Evolutionary conservation across 805 yeast genomes (phyloP), one percentile per base, ranked within the genome.

Genomic region (Metschnikowia lachancei): DNA sequence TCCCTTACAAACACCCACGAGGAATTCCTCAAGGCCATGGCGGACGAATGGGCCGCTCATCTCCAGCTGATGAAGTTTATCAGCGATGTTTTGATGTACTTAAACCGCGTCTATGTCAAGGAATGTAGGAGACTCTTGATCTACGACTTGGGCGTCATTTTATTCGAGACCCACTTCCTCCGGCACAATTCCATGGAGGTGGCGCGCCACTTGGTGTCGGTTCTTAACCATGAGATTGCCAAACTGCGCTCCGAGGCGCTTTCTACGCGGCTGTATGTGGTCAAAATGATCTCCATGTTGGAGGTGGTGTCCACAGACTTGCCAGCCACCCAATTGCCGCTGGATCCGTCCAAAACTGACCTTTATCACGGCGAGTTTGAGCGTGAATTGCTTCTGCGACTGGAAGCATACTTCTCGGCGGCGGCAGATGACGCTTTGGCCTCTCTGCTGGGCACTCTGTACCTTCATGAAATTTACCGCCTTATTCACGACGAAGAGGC

Each of bases 21-120:
- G 45, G 67, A 61, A 18, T 66, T 74, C 36, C 56, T 78, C 51
- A 64, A 63, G 36, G 61, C 61, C 3, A 56, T 76, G 7, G 56
- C 71, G 2, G 41, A 48, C 3, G 78, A 76, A 45, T 90, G 96
- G 96, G 74, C 78, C 31, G 87, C 82, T 39, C 92, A 86, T 60
- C 63, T 82, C 32, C 73, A 82, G 33, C 75, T 85, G 40, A 85
- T 87, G 83, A 75, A 87, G 52, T 80, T 87, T 76, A 78, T 88
- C 36, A 78, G 91, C 56, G 96, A 91, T 62, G 87, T 90, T 3
- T 68, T 88, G 60, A 83, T 90, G 86, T 90, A 90, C 59, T 64
- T 91, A 60, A 95, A 90, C 60, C 76, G 95, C 36, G 96, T 87
- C 0, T 89, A 86, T 55, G 86, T 90, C 22, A 82, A 80, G 53